A percentile compares a stretch with the other conserved stretches of the same genome.
Evolutionary conservation across 116 monocot species (phyloP).

Genomic region (Papilionanthe hybrid): DNA sequence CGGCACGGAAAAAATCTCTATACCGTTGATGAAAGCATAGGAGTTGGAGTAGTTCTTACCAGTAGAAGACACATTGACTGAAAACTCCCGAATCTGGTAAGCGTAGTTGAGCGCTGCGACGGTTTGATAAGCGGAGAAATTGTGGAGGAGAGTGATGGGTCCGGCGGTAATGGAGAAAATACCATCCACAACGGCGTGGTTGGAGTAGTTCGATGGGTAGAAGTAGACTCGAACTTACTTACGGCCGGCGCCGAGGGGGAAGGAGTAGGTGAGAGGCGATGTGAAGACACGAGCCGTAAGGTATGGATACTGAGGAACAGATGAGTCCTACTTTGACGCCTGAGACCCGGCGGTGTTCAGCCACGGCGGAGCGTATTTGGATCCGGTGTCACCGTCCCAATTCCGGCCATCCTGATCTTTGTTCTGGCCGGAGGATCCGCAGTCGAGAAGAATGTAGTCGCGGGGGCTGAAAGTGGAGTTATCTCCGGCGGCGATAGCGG

Average conservation of each 20-base stretch:
- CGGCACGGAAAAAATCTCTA: conserved; percentile 66
- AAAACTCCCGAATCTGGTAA: too few species aligned
- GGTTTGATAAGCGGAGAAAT: too few species aligned
- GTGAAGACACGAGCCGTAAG: conserved; percentile 62
- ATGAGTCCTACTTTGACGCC: conserved; percentile 21
- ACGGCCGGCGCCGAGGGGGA: conserved; percentile 66
- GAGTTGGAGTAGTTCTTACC: too few species aligned
- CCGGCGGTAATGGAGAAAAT: too few species aligned
- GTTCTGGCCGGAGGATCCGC: conserved; percentile 32
- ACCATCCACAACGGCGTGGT: conserved; percentile 14
- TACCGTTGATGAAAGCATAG: conserved; percentile 90
- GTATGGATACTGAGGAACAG: conserved; percentile 43
- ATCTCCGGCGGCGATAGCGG: neutral
- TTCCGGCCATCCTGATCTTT: conserved; percentile 10
- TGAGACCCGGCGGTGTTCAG: conserved; percentile 3
- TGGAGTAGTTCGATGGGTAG: conserved; percentile 54
- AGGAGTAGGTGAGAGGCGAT: conserved; percentile 62
- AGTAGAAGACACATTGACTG: too few species aligned
- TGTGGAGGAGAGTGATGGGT: too few species aligned
- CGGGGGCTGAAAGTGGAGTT: conserved; percentile 17
- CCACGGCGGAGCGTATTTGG: conserved; percentile 35
- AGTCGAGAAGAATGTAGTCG: conserved; percentile 51
- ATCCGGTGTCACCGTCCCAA: conserved; percentile 47
- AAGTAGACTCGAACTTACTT: conserved; percentile 85
- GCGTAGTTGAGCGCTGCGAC: too few species aligned